Percentiles rank a stretch among this genome's conserved stretches.
phyloP scores from a whole-genome alignment of 208 protist species.

The Cochliopodium minus region DNA sequence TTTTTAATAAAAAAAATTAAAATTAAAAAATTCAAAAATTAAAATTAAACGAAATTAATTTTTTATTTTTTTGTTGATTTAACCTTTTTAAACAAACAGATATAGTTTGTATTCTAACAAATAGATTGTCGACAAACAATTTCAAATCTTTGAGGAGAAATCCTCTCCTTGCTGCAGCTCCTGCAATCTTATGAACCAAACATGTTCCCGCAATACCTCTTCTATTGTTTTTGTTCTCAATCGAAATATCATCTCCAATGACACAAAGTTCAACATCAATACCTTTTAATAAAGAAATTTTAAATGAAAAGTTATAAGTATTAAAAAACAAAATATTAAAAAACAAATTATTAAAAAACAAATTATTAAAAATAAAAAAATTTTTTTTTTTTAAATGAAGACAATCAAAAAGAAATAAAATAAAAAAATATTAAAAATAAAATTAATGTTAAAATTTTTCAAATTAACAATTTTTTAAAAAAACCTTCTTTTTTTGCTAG shows the following conservation, averaged over 20 bases:
- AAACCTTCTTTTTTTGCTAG: conserved; percentile 32
- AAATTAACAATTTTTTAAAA: no score
- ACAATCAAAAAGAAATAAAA: no score
- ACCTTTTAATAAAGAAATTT: no score
- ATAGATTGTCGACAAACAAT: conserved; percentile 37
- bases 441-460: no score
- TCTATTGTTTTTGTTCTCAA: conserved; percentile 26
- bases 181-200: conserved; percentile 59
- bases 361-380: no score
- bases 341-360: no score
- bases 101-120: background rate
- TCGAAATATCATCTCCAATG: conserved; percentile 54
- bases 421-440: no score
- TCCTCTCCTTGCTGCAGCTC: conserved; percentile 40
- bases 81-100: background rate
- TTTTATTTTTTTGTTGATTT: background rate
- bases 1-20: background rate
- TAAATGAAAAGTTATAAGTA: no score
- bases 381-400: no score
- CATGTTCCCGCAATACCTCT: conserved; percentile 59
- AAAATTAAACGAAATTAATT: background rate
- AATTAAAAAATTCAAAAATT: background rate
- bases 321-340: no score
- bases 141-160: conserved; percentile 27
- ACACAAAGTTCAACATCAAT: conserved; percentile 47